Evolutionary conservation across 1,139 yeast species (phyloP), one percentile per base, ranked within the genome.

Genomic region (Lodderomyces theae): DNA sequence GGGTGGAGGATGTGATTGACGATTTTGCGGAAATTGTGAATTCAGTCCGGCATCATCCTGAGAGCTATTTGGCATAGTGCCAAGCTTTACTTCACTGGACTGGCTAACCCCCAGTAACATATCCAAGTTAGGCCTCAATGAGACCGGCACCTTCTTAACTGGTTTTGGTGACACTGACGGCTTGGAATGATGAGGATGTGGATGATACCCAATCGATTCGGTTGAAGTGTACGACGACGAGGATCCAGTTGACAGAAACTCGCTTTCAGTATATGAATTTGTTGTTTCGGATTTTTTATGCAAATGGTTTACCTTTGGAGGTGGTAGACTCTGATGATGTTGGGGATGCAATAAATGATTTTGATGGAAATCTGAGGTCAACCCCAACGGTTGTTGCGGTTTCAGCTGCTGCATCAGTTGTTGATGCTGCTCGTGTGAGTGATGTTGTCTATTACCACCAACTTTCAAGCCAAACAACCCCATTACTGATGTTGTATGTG

Each of bases 221-320:
- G 53, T 46, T 17, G 69, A 64, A 4, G 72, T 63, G 41, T 58
- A 53, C 30, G 67, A 64, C 5, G 71, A 63, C 25, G 60, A 63
- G 21, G 69, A 65, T 19, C 60, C 61, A 17, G 59, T 51, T 24
- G 60, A 49, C 63, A 60, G 64, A 37, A 65, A 61, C 23, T 65
- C 71, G 45, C 65, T 59, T 7, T 62, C 66, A 37, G 54, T 54
- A 23, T 54, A 48, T n/a, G 68, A 46, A 24, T 34, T 41, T 22
- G 42, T 32, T 5, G 50, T 45, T 11, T 37, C 32, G 19, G 47
- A 39, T 15, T 44, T 39, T 34, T 30, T 42, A 31, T 42, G 49
- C 29, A 16, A 22, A 9, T 30, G 29, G 18, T 34, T 17, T 18
- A 25, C 26, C 29, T 12, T 24, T 22, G 34, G 34, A 4, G 21